phyloP scores from a whole-genome alignment of 768 basidiomycete genomes.

The Leccinum uliginosum region DNA sequence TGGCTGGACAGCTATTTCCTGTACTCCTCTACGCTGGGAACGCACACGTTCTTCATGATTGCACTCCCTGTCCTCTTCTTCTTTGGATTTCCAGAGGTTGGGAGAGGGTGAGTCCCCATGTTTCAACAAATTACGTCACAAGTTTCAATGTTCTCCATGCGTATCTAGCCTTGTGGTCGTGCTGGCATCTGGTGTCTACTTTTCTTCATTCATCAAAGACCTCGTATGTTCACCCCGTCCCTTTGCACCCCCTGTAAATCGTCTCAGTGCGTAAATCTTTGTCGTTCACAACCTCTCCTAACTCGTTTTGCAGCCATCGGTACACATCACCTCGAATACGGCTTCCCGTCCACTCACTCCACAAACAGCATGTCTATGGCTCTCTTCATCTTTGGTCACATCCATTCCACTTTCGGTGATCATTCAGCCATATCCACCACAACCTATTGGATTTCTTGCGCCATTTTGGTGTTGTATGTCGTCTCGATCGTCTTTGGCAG shows the following conservation, averaged over 20 bases:
- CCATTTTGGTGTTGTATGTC: slow-evolving; percentile 52
- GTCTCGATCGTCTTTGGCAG: slow-evolving; percentile 76
- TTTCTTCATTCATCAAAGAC: slow-evolving; percentile 87
- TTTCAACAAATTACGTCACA: background rate
- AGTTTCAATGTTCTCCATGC: background rate
- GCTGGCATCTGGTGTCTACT: slow-evolving; percentile 77
- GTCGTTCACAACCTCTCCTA: background rate
- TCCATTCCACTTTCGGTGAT: slow-evolving; percentile 46
- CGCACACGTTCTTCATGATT: slow-evolving; percentile 93
- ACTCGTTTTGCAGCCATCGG: slow-evolving; percentile 53
- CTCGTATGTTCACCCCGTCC: slow-evolving; percentile 87
- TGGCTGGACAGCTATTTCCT: slow-evolving; percentile 81
- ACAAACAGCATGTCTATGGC: slow-evolving; percentile 90
- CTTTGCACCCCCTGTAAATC: slow-evolving; percentile 85
- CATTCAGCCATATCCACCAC: slow-evolving; percentile 40
- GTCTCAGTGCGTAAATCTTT: slow-evolving; percentile 60
- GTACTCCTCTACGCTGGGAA: slow-evolving; percentile 74
- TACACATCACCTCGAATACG: slow-evolving; percentile 83
- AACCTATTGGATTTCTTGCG: slow-evolving; percentile 39
- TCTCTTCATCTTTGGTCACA: slow-evolving; percentile 63
- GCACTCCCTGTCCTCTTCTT: slow-evolving; percentile 84
- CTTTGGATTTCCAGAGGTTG: slow-evolving; percentile 73
- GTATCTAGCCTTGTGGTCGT: slow-evolving; percentile 57
- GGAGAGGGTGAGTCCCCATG: slow-evolving; percentile 58
- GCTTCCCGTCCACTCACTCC: slow-evolving; percentile 94